A percentile compares a stretch with the other conserved stretches of the same genome.
phyloP scores from a whole-genome alignment of 2,329 filamentous ascomycete genomes.

The Dryadomyces quercivorus region DNA sequence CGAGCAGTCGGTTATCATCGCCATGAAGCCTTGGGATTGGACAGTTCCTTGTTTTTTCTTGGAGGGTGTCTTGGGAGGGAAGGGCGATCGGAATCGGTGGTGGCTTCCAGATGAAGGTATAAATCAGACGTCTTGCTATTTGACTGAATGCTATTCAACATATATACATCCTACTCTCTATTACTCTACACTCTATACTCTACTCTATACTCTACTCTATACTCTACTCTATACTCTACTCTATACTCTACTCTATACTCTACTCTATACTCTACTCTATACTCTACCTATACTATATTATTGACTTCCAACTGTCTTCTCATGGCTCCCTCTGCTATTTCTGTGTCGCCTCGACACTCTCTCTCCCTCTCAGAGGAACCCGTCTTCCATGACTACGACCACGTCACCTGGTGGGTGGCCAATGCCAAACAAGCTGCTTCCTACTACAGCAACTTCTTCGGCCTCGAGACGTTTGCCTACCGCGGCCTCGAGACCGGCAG shows the following conservation, averaged over 20 bases:
- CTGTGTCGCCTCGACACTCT: slow-evolving; percentile 23
- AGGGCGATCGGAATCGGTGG: neutral
- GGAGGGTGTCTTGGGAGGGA: too few relatives aligned
- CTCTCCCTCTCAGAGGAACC: slow-evolving; percentile 12
- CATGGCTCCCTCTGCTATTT: slow-evolving; percentile 50
- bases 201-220: neutral
- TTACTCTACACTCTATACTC: too few relatives aligned
- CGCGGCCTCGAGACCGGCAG: slow-evolving; percentile 79
- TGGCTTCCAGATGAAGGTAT: neutral
- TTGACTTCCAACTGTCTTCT: too few relatives aligned
- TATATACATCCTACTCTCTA: neutral
- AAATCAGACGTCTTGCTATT: neutral
- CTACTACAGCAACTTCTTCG: slow-evolving; percentile 80
- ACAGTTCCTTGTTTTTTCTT: too few relatives aligned
- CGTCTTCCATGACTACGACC: slow-evolving; percentile 76
- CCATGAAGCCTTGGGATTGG: too few relatives aligned
- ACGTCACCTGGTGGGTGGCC: slow-evolving; percentile 91
- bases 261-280: neutral
- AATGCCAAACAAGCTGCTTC: slow-evolving; percentile 92
- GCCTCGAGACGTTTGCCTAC: slow-evolving; percentile 74
- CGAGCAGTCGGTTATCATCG: neutral
- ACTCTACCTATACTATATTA: too few relatives aligned
- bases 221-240: neutral
- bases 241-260: neutral
- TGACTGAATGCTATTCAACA: neutral